Percentiles rank a stretch among this genome's conserved stretches.
Evolutionary conservation across 208 protist species (phyloP).

Genomic region (Crithidia thermophila): DNA sequence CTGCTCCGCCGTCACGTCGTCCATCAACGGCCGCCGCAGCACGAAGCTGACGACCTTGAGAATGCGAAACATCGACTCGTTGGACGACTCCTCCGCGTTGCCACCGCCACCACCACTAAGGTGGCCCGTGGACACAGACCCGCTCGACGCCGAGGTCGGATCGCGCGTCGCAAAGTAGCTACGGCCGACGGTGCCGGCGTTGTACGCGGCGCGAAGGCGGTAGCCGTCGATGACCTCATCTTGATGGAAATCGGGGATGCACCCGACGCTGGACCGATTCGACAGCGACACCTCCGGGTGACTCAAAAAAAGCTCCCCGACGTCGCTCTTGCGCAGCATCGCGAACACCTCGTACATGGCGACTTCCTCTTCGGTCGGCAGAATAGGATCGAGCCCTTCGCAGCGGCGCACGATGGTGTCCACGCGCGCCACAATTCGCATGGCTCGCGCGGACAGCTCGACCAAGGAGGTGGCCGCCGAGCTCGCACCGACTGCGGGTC

Average conservation of each 20-base stretch:
- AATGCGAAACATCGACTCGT: constrained; percentile 26
- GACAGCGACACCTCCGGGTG: constrained; percentile 83
- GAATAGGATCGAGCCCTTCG: constrained; percentile 25
- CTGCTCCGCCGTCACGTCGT: constrained; percentile 63
- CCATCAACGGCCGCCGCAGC: constrained; percentile 44
- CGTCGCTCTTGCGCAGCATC: constrained; percentile 45
- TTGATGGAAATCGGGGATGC: constrained; percentile 59
- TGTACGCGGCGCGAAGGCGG: constrained; percentile 44
- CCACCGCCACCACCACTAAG: not conserved
- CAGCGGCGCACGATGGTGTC: constrained; percentile 56
- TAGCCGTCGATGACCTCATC: constrained; percentile 65
- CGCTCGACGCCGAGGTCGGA: not conserved
- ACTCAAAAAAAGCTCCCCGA: constrained; percentile 58
- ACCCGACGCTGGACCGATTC: constrained; percentile 73
- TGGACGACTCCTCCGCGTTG: constrained; percentile 1
- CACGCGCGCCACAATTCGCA: constrained; percentile 36
- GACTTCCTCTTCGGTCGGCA: constrained; percentile 36
- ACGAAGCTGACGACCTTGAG: constrained; percentile 83
- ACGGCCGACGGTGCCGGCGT: constrained; percentile 70
- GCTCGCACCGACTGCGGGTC: not conserved
- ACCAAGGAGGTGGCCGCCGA: not conserved
- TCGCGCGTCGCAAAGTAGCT: constrained; percentile 59
- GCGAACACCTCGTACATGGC: constrained; percentile 56
- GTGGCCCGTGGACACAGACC: not conserved
- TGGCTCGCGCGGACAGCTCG: constrained; percentile 32